Evolutionary conservation across 805 yeast genomes (phyloP), one percentile per base, ranked within the genome.

Genomic region (Limtongozyma cylindracea): DNA sequence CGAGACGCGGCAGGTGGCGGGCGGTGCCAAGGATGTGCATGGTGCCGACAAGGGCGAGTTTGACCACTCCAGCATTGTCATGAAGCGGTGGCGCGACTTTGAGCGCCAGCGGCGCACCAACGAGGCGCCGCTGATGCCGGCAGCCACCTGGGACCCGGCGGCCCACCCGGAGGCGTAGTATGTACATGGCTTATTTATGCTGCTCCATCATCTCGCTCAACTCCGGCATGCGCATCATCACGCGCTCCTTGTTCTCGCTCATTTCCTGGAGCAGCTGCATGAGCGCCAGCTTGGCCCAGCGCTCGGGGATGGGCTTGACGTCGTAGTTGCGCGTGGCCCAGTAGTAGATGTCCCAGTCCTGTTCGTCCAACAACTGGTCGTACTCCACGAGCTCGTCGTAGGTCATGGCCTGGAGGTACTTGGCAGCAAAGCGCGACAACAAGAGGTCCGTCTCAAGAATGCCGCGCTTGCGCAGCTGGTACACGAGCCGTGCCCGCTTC

Each of bases 271-370:
- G 49, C 46, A 55, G 39, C 24, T 40, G 39, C 49, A 84, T 53
- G 18, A 84, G 50, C 32, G 57, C 48, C 8, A 74, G 62, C 26
- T 70, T 38, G 38, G 66, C 55, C 93, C 93, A 88, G 38, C 61
- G 61, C 19, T 73, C 78, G 10, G 96, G 95, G 30, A 84, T 53
- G 9, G 92, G 91, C 21, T 82, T 74, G 11, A 74, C 65, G 17
- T 62, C 66, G 35, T 49, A 74, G 41, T 82, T 77, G 31, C 61
- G 63, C 3, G 95, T 78, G 13, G 91, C 92, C 98, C 98, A 84
- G 49, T 88, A 88, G 45, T 77, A 88, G 28, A 88, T 82, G 44
- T 88, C 98, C 98, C 98, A 88, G 45, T 88, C 98, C n/a, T 84
- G 63, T 45, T 84, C 91, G 43, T 88, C 91, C 38, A 88, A 55